Conservation (phyloP, 75 land plant genomes). For the Picea sitchensis region DNA sequence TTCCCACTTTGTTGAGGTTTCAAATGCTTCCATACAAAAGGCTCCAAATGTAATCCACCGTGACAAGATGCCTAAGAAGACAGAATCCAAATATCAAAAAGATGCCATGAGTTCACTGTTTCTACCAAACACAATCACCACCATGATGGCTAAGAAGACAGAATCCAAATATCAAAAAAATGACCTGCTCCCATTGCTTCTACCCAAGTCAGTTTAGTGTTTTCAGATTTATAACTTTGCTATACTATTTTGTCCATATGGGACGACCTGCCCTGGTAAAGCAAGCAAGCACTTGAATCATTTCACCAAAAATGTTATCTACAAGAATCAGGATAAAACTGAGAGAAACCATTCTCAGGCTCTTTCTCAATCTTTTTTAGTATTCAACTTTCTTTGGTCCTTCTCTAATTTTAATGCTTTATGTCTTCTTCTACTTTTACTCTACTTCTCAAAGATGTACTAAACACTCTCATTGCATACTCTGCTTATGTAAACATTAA, state of each 20-base stretch:
- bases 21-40: neutral
- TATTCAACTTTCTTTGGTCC: too few species aligned
- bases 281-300: neutral
- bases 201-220: neutral
- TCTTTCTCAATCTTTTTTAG: too few species aligned
- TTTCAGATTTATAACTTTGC: neutral
- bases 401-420: too few species aligned
- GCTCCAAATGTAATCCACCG: slow-evolving; percentile 15
- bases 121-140: slow-evolving; percentile 9
- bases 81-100: neutral
- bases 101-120: neutral
- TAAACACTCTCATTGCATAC: too few species aligned
- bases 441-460: too few species aligned
- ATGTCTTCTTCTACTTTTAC: too few species aligned
- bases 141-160: neutral
- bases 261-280: neutral
- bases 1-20: neutral
- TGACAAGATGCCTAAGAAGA: neutral
- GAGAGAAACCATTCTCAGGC: neutral
- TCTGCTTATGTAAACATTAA: too few species aligned
- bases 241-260: neutral
- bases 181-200: neutral
- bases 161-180: neutral
- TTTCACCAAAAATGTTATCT: neutral
- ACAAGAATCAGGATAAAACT: neutral